These are phyloP conservation scores for Tulasnella sp. DNA, from an alignment of 768 basidiomycete species.

Conservation along the genomic window DNA sequence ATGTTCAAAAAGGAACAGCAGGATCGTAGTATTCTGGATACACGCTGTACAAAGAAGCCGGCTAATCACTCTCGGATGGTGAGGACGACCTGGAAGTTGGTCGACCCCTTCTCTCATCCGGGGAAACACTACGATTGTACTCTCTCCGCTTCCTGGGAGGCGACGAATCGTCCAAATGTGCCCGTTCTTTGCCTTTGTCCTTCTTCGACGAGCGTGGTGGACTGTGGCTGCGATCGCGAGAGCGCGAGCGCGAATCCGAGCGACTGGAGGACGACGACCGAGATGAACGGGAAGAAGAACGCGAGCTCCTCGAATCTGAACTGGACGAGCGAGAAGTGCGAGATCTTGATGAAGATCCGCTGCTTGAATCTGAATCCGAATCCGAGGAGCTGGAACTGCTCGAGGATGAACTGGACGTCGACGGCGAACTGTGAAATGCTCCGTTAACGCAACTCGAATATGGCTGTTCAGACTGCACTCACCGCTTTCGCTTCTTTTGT, in stretches of 20 bases:
- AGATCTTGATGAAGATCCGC: slow-evolving; percentile 49
- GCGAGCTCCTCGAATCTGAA: slow-evolving; percentile 41
- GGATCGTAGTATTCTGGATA: background rate
- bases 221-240: slow-evolving; percentile 23
- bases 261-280: background rate
- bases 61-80: background rate
- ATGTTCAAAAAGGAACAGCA: background rate
- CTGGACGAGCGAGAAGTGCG: slow-evolving; percentile 48
- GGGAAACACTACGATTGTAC: background rate
- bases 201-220: background rate
- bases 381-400: slow-evolving; percentile 42
- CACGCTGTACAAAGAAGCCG: background rate
- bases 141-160: slow-evolving; percentile 4
- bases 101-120: slow-evolving; percentile 3
- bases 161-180: background rate
- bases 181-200: background rate
- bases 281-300: slow-evolving; percentile 40
- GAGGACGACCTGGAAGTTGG: background rate
- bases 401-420: slow-evolving; percentile 29
- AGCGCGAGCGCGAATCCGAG: slow-evolving; percentile 12
- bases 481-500: slow-evolving; percentile 47
- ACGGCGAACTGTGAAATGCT: background rate
- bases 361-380: slow-evolving; percentile 47
- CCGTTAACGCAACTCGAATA: too few species aligned
- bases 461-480: background rate